Base-by-base conservation (phyloP, 805 yeast genomes). In the Pichia heedii region DNA sequence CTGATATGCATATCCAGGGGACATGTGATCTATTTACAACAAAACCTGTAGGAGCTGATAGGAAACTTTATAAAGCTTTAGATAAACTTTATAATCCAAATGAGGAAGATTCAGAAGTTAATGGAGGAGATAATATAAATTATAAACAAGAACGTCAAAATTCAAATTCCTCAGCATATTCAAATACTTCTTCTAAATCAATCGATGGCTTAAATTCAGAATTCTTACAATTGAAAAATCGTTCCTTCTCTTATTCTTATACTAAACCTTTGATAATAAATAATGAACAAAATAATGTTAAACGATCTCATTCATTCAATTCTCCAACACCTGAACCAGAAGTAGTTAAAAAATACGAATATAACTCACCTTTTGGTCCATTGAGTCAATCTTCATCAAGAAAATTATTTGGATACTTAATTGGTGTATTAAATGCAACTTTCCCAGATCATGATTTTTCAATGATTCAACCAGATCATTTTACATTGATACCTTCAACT, bases 391-490 rank as follows among this genome's bases (percentile, higher is more conserved):
- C 82, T n/a, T 79, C 93, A 1, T 83, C 95, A 37, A 74, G 96
- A 50, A 82, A 87, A 61, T 80, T 89, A 2, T 93, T 90, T 67
- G 93, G 96, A 0, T 85, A 89, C 57, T 68, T 93, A 39, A 85
- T 93, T 46, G 93, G 95, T 1, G 88, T 89, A 30, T 70, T 93
- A 42, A 93, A 93, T 61, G 84, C 94, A 8, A 81, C 94, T 5
- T 90, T 85, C 58, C 97, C 98, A 0, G 98, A 93, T 60, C 96
- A 93, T 56, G 98, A 93, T 58, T 93, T 90, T 55, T 75, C 94
- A 12, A 74, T 82, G 22, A 73, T 93, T 49, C 87, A 85, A 56
- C 98, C 98, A 2, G 70, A 70, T 18, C 81, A 79, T 60, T 84
- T 84, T 61, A 65, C 69, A 34, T 74, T 84, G n/a, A 75, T 76